Evolutionary conservation across 2,329 filamentous ascomycete species (phyloP).

Genomic region (Xenosphaeropsis pyriputrescens): DNA sequence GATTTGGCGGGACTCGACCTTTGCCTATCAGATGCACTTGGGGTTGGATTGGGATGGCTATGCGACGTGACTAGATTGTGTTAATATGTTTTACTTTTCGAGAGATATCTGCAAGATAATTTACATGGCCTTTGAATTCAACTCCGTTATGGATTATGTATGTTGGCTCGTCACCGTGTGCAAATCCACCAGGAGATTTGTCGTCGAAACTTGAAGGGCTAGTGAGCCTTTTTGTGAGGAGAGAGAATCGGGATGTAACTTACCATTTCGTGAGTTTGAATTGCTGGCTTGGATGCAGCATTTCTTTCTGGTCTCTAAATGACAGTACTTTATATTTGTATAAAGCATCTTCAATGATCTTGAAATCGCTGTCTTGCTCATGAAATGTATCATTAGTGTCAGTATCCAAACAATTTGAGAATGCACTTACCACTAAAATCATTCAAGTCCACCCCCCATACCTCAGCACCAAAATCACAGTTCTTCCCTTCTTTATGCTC

Average conservation of each 20-base stretch:
- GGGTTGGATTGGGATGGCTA: constrained; percentile 20
- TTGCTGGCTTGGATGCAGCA: constrained; percentile 20
- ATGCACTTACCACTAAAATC: constrained; percentile 9
- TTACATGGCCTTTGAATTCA: too few relatives aligned
- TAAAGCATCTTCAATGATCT: constrained; percentile 18
- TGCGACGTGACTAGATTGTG: constrained; percentile 5
- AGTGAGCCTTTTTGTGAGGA: too few relatives aligned
- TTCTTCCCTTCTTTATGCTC: constrained; percentile 17
- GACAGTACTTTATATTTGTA: constrained; percentile 20
- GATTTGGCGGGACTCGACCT: constrained; percentile 17
- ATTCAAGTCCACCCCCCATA: constrained; percentile 22
- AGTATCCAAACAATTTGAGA: too few relatives aligned
- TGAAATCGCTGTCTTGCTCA: constrained; percentile 15
- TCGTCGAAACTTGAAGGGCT: too few relatives aligned
- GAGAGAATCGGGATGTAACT: too few relatives aligned
- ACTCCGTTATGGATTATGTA: too few relatives aligned
- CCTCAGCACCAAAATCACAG: constrained; percentile 19
- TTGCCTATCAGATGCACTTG: constrained; percentile 23
- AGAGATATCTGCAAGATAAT: too few relatives aligned
- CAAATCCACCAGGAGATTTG: too few relatives aligned
- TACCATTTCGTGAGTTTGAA: constrained; percentile 16
- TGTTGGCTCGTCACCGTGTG: too few relatives aligned
- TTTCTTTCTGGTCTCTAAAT: constrained; percentile 22
- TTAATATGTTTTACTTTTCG: too few relatives aligned
- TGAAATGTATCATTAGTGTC: too few relatives aligned